Conservation (phyloP, 192 early-diverging fungal genomes). For the Chytriomyces sp. region DNA sequence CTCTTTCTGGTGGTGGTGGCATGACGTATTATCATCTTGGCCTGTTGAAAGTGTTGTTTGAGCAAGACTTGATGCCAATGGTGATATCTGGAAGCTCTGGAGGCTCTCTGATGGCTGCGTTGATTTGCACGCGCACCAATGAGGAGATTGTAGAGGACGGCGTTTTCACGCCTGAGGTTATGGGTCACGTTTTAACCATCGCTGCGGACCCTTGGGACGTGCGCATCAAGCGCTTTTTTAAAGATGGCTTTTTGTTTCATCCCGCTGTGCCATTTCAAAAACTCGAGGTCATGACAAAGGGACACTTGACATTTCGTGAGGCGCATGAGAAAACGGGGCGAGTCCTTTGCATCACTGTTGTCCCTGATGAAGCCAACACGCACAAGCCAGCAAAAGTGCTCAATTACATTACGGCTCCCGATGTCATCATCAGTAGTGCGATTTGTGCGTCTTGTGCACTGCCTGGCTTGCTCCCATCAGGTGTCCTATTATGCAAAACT, state of each 20-base stretch:
- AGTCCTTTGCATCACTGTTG: slow-evolving; percentile 82
- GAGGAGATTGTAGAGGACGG: slow-evolving; percentile 52
- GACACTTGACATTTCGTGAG: slow-evolving; percentile 84
- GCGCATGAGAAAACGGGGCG: slow-evolving; percentile 87
- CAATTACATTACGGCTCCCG: slow-evolving; percentile 77
- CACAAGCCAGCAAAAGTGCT: slow-evolving; percentile 70
- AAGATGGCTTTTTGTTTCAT: slow-evolving; percentile 41
- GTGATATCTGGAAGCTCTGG: slow-evolving; percentile 81
- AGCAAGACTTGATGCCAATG: slow-evolving; percentile 65
- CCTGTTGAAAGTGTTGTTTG: slow-evolving; percentile 70
- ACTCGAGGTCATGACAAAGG: slow-evolving; percentile 33
- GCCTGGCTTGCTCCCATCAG: slow-evolving; percentile 81
- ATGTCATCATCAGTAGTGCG: slow-evolving; percentile 86
- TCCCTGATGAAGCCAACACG: slow-evolving; percentile 70
- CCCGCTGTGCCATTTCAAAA: slow-evolving; percentile 34
- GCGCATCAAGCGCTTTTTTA: slow-evolving; percentile 31
- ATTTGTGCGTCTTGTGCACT: slow-evolving; percentile 84
- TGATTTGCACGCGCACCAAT: slow-evolving; percentile 71
- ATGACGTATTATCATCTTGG: slow-evolving; percentile 60
- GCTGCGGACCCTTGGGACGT: slow-evolving; percentile 25
- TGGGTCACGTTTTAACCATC: background rate
- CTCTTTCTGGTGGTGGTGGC: slow-evolving; percentile 74
- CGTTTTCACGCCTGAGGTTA: slow-evolving; percentile 42
- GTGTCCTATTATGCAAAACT: slow-evolving; percentile 79
- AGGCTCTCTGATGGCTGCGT: slow-evolving; percentile 52